Base-by-base conservation (phyloP, 257 asterid genomes). In the Prunella vulgaris region DNA sequence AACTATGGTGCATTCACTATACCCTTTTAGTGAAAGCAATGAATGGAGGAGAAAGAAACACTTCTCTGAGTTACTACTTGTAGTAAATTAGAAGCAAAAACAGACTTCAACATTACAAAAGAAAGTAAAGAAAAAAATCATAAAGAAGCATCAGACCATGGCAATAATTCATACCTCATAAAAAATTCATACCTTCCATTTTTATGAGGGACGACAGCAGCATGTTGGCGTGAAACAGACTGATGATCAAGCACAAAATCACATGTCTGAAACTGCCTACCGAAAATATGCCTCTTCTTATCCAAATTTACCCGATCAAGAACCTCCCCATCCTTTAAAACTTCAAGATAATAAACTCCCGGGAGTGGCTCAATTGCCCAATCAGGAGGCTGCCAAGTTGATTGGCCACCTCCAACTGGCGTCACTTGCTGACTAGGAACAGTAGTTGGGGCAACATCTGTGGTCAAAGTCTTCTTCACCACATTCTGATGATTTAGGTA, bases 301-400 rank as follows among this genome's bases (percentile, higher is more conserved):
- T 89, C 95, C 85, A 94, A 81, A 78, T 80, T 80, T 74, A 94
- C 82, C 52, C 63, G 81, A 76, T 89, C 99, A 57, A 94, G 88
- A 82, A 89, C 92, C 83, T 94, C 99, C 38, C 97, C 97, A 49
- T 91, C 99, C 83, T 94, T 94, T 28, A 94, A 52, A 66, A 94
- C 97, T 17, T 94, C 96, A 67, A 94, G 97, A 74, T 77, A 87
- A 74, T 77, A 89, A 70, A 94, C 96, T 14, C 97, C 97, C 0
- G 92, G 86, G 1, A 92, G 90, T 37, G 99, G 99, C 84, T 90
- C 99, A 71, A 87, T 91, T 4, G 96, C 97, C 99, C 99, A 94
- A 78, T 94, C 99, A 57, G 99, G 99, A 74, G 99, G 97, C 74
- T 84, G 88, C 99, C 97, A 94, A 44, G 82, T 84, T 8, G 99